A percentile compares a stretch with the other conserved stretches of the same genome.
Conservation (phyloP, 1,284 basidiomycete genomes). For the Serendipita sp. region DNA sequence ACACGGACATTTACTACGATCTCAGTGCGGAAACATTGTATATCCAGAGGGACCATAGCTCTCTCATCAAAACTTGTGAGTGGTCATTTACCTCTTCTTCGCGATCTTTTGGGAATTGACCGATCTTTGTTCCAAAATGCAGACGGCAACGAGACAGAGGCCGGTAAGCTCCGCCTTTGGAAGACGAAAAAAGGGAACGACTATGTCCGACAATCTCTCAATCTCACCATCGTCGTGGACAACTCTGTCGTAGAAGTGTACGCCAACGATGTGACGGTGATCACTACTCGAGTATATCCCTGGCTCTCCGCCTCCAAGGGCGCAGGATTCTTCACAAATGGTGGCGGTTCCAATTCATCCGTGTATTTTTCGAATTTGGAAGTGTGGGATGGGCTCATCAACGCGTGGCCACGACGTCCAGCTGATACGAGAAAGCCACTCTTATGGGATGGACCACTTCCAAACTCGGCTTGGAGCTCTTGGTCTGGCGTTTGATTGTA, state of each 20-base stretch:
- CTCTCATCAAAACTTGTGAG: slow-evolving; percentile 15
- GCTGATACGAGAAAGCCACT: neutral
- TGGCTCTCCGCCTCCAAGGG: neutral
- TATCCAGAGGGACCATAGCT: slow-evolving; percentile 12
- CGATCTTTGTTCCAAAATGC: neutral
- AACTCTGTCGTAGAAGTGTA: slow-evolving; percentile 20
- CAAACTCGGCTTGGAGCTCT: neutral
- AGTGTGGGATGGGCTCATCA: slow-evolving; percentile 5
- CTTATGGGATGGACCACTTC: neutral
- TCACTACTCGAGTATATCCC: slow-evolving; percentile 20
- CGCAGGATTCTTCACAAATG: neutral
- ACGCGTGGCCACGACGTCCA: neutral
- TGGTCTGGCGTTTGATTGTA: neutral
- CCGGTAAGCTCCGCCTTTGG: slow-evolving; percentile 16
- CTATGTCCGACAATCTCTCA: slow-evolving; percentile 11
- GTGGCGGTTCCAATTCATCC: neutral
- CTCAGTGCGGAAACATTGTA: slow-evolving; percentile 12
- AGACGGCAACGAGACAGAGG: slow-evolving; percentile 14
- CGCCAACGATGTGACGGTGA: slow-evolving; percentile 19
- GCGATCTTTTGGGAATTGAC: too few relatives aligned
- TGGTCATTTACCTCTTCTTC: neutral
- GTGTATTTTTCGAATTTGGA: neutral
- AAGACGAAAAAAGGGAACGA: neutral
- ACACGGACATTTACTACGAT: slow-evolving; percentile 16
- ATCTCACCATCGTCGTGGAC: slow-evolving; percentile 19